phyloP scores from a whole-genome alignment of 306 rosid species.

The Begonia peltatifolia region DNA sequence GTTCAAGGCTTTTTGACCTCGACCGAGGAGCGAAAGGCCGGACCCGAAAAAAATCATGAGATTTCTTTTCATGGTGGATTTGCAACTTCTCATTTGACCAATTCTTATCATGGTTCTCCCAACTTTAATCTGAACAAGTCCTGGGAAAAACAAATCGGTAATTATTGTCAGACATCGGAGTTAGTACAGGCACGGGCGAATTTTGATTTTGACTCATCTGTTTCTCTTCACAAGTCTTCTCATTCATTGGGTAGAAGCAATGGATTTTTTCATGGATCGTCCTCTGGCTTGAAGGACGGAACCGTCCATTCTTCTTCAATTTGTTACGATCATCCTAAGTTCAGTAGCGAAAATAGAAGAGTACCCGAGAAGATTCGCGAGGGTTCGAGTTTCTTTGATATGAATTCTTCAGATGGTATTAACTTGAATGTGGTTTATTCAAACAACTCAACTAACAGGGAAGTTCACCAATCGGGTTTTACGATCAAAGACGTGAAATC shows the following conservation, averaged over 20 bases:
- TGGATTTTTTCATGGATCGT: constrained; percentile 46
- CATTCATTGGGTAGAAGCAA: constrained; percentile 18
- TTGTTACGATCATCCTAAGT: constrained; percentile 40
- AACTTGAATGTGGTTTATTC: constrained; percentile 58
- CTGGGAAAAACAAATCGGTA: constrained; percentile 4
- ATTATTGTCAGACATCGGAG: constrained; percentile 3
- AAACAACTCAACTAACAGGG: constrained; percentile 34
- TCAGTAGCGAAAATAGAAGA: constrained; percentile 23
- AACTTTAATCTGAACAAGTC: constrained; percentile 2
- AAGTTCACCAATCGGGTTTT: constrained; percentile 18
- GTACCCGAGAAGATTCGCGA: constrained; percentile 27
- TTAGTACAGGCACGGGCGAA: background rate
- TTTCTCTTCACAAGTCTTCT: constrained; percentile 5
- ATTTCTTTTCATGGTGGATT: constrained; percentile 5
- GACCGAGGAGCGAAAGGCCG: constrained; percentile 41
- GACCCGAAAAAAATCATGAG: constrained; percentile 30
- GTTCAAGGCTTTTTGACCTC: constrained; percentile 29
- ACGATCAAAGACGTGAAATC: constrained; percentile 26
- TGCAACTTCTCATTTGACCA: constrained; percentile 7
- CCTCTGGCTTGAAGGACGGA: constrained; percentile 42
- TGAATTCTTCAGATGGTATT: constrained; percentile 40
- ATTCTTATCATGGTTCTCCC: constrained; percentile 4
- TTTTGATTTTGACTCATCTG: constrained; percentile 3
- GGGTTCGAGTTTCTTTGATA: constrained; percentile 33
- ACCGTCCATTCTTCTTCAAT: constrained; percentile 33